phyloP scores from a whole-genome alignment of 2,329 filamentous ascomycete species.

The Tricladium varicosporioides region DNA sequence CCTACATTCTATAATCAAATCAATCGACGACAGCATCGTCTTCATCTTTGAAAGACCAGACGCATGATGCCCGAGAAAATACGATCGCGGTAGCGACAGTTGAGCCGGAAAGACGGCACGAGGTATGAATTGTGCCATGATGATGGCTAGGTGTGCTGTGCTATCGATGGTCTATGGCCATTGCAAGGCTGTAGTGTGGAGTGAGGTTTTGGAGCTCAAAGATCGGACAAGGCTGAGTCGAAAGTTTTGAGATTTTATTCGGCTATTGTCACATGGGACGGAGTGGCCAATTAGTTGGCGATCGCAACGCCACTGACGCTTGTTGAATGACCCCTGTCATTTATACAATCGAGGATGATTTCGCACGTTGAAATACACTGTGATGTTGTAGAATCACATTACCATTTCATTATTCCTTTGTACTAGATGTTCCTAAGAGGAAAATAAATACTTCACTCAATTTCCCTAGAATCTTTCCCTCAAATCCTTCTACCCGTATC shows the following conservation, averaged over 20 bases:
- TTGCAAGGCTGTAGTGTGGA: not conserved
- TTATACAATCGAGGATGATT: too few relatives aligned
- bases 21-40: constrained; percentile 72
- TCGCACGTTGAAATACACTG: too few relatives aligned
- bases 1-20: constrained; percentile 90
- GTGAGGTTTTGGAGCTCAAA: not conserved
- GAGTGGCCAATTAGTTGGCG: not conserved
- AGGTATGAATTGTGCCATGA: constrained; percentile 60
- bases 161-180: constrained; percentile 16
- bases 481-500: too few relatives aligned
- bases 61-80: constrained; percentile 92
- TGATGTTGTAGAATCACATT: too few relatives aligned
- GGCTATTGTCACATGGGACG: not conserved
- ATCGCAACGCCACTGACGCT: constrained; percentile 1
- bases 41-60: constrained; percentile 81
- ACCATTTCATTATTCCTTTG: too few relatives aligned
- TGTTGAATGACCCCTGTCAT: not conserved
- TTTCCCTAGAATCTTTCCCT: too few relatives aligned
- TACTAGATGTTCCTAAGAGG: too few relatives aligned
- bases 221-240: constrained; percentile 7
- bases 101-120: constrained; percentile 72
- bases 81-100: constrained; percentile 76
- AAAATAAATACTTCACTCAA: too few relatives aligned
- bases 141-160: constrained; percentile 4
- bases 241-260: not conserved